Conservation (phyloP, 176 grass and related monocot species). For the Oryza longistaminata region DNA sequence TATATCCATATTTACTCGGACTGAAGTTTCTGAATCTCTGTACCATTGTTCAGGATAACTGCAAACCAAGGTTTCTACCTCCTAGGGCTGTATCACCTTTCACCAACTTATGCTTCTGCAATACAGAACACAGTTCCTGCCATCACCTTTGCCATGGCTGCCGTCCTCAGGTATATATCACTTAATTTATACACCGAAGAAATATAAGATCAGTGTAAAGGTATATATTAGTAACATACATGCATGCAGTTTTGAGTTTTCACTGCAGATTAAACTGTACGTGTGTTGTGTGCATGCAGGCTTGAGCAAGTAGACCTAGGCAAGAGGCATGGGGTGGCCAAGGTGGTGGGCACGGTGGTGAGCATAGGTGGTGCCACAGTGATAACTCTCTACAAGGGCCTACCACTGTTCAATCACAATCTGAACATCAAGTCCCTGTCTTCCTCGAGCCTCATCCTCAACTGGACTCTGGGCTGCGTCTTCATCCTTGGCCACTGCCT, state of each 20-base stretch:
- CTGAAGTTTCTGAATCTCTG: neutral
- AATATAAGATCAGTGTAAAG: neutral
- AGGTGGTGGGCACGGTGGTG: slow-evolving; percentile 86
- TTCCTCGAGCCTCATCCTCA: slow-evolving; percentile 57
- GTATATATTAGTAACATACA: neutral
- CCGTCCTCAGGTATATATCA: slow-evolving; percentile 55
- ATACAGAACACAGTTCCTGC: slow-evolving; percentile 93
- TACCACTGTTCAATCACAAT: slow-evolving; percentile 60
- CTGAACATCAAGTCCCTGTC: slow-evolving; percentile 41
- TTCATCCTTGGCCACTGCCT: slow-evolving; percentile 85
- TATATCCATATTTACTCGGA: neutral
- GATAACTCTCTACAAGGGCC: slow-evolving; percentile 90
- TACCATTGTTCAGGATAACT: slow-evolving; percentile 59
- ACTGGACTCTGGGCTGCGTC: slow-evolving; percentile 88
- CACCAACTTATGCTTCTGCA: slow-evolving; percentile 91
- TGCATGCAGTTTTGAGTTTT: neutral
- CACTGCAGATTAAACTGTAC: neutral
- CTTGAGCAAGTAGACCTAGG: slow-evolving; percentile 75
- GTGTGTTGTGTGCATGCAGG: slow-evolving; percentile 41
- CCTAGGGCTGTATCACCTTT: slow-evolving; percentile 81
- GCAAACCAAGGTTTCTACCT: slow-evolving; percentile 99
- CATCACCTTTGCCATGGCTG: slow-evolving; percentile 78
- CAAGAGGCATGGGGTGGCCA: slow-evolving; percentile 67
- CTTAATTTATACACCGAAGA: neutral
- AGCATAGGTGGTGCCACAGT: slow-evolving; percentile 87